These are phyloP conservation scores for Pythium volutum DNA, from an alignment of 352 stramenopile species.

Conservation along the genomic window DNA sequence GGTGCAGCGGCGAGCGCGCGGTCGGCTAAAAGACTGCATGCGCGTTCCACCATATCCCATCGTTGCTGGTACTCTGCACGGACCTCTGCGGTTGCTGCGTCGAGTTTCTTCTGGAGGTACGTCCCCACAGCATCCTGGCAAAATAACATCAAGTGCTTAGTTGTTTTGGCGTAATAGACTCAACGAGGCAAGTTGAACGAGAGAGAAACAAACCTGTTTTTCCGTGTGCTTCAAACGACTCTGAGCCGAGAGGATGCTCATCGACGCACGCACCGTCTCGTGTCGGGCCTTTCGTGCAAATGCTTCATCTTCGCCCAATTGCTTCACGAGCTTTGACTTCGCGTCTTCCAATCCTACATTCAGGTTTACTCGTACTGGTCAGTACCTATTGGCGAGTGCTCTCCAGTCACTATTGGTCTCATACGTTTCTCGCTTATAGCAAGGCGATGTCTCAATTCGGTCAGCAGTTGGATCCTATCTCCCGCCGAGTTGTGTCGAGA, in stretches of 20 bases:
- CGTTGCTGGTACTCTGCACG: constrained; percentile 31
- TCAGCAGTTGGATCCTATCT: constrained; percentile 28
- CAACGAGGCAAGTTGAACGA: not conserved
- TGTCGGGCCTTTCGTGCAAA: constrained; percentile 27
- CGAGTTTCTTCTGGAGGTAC: constrained; percentile 50
- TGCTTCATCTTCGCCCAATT: constrained; percentile 36
- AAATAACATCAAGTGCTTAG: no score
- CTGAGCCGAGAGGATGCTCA: constrained; percentile 36
- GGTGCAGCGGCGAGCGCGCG: not conserved
- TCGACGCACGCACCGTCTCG: constrained; percentile 27
- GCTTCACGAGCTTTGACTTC: constrained; percentile 26
- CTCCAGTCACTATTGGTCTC: not conserved
- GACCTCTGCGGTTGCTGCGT: constrained; percentile 33
- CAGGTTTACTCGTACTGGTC: not conserved
- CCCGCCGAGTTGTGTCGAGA: not conserved
- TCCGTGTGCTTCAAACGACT: constrained; percentile 35
- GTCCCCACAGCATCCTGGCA: constrained; percentile 11
- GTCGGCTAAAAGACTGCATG: constrained; percentile 18
- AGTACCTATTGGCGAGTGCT: not conserved
- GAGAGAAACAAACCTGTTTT: constrained; percentile 33
- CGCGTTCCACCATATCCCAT: constrained; percentile 33
- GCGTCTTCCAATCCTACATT: constrained; percentile 33
- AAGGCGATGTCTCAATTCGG: constrained; percentile 32
- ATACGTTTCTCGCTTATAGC: constrained; percentile 42
- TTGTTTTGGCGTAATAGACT: no score